Evolutionary conservation across 768 basidiomycete genomes (phyloP).

Genomic region (Trametes elegans): DNA sequence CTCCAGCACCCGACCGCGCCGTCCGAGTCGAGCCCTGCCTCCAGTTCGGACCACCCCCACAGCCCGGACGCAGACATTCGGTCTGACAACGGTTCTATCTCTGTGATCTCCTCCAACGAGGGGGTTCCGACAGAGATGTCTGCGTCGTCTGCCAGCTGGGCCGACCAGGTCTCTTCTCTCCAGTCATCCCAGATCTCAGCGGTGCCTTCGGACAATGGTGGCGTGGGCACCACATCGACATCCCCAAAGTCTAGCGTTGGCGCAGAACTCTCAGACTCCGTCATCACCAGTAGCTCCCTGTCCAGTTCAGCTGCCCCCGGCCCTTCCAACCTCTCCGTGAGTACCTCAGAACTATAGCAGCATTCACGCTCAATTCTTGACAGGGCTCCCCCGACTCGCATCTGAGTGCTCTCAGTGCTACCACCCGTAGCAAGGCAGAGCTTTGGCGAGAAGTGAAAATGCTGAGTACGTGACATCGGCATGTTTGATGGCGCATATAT

Average conservation of each 20-base stretch:
- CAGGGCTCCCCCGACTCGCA: conserved; percentile 28
- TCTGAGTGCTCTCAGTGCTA: conserved; percentile 10
- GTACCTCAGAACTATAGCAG: conserved; percentile 10
- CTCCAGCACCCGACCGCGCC: conserved; percentile 14
- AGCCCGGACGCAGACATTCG: conserved; percentile 34
- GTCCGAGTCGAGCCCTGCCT: conserved; percentile 32
- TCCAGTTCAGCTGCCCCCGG: conserved; percentile 27
- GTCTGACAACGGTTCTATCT: conserved; percentile 44
- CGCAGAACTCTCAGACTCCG: conserved; percentile 38
- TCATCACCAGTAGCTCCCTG: conserved; percentile 38
- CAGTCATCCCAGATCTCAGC: conserved; percentile 22
- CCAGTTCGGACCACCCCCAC: conserved; percentile 35
- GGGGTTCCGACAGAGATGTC: conserved; percentile 30
- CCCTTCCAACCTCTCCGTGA: conserved; percentile 15
- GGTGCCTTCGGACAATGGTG: not conserved
- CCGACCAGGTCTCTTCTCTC: conserved; percentile 36
- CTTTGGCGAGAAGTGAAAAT: conserved; percentile 94
- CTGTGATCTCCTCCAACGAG: conserved; percentile 42
- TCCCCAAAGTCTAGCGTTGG: conserved; percentile 9
- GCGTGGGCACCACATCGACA: not conserved
- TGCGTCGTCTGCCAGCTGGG: conserved; percentile 43
- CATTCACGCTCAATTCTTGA: not conserved
- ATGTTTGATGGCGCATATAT: not conserved
- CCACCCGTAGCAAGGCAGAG: conserved; percentile 63
- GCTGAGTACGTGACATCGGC: conserved; percentile 50